These are phyloP conservation scores for Gelatoporia subvermispora DNA, from an alignment of 768 basidiomycete genomes.

Conservation along the genomic window DNA sequence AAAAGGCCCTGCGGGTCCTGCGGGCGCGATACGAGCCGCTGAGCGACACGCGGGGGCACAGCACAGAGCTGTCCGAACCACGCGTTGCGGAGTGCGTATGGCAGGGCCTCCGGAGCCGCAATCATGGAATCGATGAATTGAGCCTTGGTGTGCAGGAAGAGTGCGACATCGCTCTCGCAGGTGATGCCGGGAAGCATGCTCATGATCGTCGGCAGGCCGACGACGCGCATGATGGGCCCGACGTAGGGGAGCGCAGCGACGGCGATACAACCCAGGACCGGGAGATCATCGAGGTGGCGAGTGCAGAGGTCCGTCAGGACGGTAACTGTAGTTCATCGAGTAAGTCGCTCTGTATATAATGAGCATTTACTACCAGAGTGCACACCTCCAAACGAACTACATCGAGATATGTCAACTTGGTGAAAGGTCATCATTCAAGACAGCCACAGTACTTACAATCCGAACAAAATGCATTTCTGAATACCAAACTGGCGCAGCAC, in stretches of 20 bases:
- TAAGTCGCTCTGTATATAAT: neutral
- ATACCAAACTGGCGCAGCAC: constrained; percentile 17
- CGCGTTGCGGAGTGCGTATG: constrained; percentile 7
- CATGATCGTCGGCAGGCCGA: constrained; percentile 8
- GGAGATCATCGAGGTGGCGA: neutral
- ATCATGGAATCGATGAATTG: constrained; percentile 12
- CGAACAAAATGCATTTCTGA: constrained; percentile 14
- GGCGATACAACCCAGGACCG: constrained; percentile 14
- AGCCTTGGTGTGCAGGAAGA: constrained; percentile 8
- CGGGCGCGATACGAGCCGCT: neutral
- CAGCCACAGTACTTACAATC: constrained; percentile 15
- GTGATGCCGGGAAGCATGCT: constrained; percentile 5
- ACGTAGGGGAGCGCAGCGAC: constrained; percentile 13
- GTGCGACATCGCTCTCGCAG: constrained; percentile 7
- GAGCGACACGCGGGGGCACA: too few relatives aligned
- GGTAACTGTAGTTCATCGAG: constrained; percentile 8
- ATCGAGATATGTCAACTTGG: neutral
- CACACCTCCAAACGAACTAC: neutral
- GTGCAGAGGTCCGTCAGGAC: constrained; percentile 15
- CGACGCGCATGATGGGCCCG: constrained; percentile 5
- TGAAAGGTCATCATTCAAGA: neutral
- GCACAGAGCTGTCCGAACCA: constrained; percentile 6
- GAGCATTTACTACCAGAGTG: constrained; percentile 1
- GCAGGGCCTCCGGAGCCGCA: neutral
- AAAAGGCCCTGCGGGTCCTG: constrained; percentile 7